Percentiles rank a stretch among this genome's conserved stretches.
Evolutionary conservation across 2,329 filamentous ascomycete species (phyloP).

Genomic region (Sphaerulina populicola): DNA sequence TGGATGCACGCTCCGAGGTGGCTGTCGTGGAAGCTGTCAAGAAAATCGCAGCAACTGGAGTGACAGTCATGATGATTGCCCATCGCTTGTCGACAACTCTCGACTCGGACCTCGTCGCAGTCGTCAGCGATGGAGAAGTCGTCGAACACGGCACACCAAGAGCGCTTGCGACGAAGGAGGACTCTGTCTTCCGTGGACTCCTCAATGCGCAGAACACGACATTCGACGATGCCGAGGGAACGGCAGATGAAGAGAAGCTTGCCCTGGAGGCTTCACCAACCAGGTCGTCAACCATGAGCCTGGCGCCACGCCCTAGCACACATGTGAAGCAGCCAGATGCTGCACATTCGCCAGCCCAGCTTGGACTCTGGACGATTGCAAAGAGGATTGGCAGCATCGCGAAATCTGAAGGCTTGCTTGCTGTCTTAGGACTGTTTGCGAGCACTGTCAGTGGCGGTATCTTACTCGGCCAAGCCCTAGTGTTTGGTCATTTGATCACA

Average conservation of each 20-base stretch:
- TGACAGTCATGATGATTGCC: conserved; percentile 64
- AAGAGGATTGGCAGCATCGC: conserved; percentile 16
- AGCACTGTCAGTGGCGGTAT: conserved; percentile 42
- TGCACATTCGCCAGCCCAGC: neutral
- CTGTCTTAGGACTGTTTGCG: conserved; percentile 37
- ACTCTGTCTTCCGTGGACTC: conserved; percentile 25
- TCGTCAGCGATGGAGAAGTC: conserved; percentile 60
- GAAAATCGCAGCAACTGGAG: conserved; percentile 37
- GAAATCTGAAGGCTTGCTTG: conserved; percentile 35
- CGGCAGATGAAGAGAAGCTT: conserved; percentile 5
- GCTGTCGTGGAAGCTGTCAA: conserved; percentile 40
- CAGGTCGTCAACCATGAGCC: conserved; percentile 2
- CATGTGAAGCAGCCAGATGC: neutral
- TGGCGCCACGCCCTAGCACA: neutral
- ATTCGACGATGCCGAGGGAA: conserved; percentile 3
- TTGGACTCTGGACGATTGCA: conserved; percentile 13
- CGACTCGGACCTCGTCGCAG: conserved; percentile 71
- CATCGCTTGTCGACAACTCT: conserved; percentile 70
- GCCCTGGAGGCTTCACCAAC: neutral
- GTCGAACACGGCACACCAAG: conserved; percentile 55
- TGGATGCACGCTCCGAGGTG: conserved; percentile 40
- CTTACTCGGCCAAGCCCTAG: conserved; percentile 53
- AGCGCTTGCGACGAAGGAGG: conserved; percentile 41
- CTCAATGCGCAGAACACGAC: conserved; percentile 25
- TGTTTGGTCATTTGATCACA: conserved; percentile 46